Percentiles rank a stretch among this genome's conserved stretches.
phyloP scores from a whole-genome alignment of 2,329 filamentous ascomycete species.

The Phaeosphaeria sp. region DNA sequence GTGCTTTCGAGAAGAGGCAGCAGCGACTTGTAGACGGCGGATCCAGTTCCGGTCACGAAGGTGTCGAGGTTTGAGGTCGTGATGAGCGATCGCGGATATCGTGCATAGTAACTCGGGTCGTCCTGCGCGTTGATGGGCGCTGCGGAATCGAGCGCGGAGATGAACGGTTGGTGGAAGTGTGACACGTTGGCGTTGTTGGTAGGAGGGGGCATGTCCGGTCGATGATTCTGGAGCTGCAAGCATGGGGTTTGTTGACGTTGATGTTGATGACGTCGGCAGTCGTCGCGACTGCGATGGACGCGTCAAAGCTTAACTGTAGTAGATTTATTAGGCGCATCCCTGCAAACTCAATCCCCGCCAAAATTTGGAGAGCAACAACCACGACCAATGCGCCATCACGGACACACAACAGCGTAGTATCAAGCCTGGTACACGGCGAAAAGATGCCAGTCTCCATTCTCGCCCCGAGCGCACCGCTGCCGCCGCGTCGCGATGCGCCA shows the following conservation, averaged over 20 bases:
- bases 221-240: not conserved
- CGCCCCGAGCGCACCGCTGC: constrained; percentile 53
- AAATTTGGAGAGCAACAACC: constrained; percentile 33
- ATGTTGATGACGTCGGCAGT: constrained; percentile 32
- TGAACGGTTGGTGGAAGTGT: constrained; percentile 34
- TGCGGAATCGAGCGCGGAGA: constrained; percentile 33
- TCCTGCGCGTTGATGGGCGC: constrained; percentile 29
- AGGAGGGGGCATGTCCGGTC: no score
- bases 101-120: constrained; percentile 51
- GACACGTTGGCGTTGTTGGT: not conserved
- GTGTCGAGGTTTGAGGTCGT: constrained; percentile 43
- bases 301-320: constrained; percentile 11
- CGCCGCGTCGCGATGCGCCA: constrained; percentile 38
- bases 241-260: constrained; percentile 3
- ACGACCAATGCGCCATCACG: not conserved
- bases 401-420: not conserved
- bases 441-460: constrained; percentile 67
- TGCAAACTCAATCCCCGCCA: constrained; percentile 28
- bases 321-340: constrained; percentile 17
- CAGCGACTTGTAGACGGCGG: constrained; percentile 54
- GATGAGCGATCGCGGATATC: constrained; percentile 41
- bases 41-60: constrained; percentile 55
- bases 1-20: constrained; percentile 68
- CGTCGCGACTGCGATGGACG: constrained; percentile 14
- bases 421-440: constrained; percentile 5